These are phyloP conservation scores for Gloeopeniophorella convolvens DNA, from an alignment of 768 basidiomycete species.

Conservation along the genomic window DNA sequence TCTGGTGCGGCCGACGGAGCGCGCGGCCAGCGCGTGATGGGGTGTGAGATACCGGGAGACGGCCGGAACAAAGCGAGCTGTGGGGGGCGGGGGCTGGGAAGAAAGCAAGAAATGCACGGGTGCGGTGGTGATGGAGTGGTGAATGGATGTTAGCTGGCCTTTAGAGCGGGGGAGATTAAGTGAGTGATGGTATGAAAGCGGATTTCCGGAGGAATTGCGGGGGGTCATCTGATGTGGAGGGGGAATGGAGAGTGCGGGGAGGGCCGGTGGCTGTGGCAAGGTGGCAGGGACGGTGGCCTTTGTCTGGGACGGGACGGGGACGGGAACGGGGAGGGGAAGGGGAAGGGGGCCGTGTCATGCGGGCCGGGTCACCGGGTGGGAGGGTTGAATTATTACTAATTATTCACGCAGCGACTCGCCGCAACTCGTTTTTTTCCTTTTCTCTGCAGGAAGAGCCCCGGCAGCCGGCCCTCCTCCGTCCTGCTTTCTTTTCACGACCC, in stretches of 20 bases:
- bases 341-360: too few relatives aligned
- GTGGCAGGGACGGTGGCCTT: slow-evolving; percentile 1
- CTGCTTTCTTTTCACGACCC: too few relatives aligned
- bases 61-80: slow-evolving; percentile 7
- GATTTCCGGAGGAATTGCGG: background rate
- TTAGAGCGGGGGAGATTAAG: too few relatives aligned
- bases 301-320: background rate
- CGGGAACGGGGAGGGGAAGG: too few relatives aligned
- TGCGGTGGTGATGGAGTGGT: background rate
- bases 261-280: background rate
- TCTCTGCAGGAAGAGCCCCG: too few relatives aligned
- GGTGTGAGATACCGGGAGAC: background rate
- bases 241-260: slow-evolving; percentile 2
- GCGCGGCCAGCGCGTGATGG: background rate
- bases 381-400: background rate
- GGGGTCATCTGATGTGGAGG: slow-evolving; percentile 13
- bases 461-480: too few relatives aligned
- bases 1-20: background rate
- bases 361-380: too few relatives aligned
- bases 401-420: too few relatives aligned
- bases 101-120: background rate
- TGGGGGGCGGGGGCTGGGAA: too few relatives aligned
- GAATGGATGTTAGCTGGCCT: background rate
- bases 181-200: background rate
- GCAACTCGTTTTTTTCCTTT: too few relatives aligned